Conservation (phyloP, 169 alveolate genomes). For the Cryptosporidium ubiquitum region DNA sequence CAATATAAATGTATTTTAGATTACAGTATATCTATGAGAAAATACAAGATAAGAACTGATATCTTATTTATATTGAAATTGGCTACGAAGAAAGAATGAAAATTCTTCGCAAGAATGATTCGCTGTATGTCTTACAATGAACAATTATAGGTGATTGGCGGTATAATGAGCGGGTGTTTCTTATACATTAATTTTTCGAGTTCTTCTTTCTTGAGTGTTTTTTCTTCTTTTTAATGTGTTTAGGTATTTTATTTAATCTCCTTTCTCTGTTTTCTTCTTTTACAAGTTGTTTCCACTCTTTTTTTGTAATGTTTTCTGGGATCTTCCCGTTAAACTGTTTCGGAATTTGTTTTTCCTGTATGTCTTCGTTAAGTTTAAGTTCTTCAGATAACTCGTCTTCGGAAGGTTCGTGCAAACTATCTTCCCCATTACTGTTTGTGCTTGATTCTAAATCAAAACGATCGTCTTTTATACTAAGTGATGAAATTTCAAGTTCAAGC, state of each 20-base stretch:
- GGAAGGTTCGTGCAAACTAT: background rate
- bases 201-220: constrained; percentile 72
- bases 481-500: background rate
- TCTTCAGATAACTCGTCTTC: background rate
- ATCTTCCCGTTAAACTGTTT: constrained; percentile 80
- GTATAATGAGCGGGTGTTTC: background rate
- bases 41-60: background rate
- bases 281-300: constrained; percentile 87
- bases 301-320: constrained; percentile 84
- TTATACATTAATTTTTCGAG: constrained; percentile 23
- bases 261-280: constrained; percentile 84
- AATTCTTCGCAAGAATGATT: background rate
- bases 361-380: background rate
- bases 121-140: background rate
- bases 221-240: constrained; percentile 84
- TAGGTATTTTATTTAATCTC: constrained; percentile 84
- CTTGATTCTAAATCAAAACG: background rate
- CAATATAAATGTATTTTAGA: constrained; percentile 9
- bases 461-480: background rate
- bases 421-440: background rate
- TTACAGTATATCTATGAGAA: background rate
- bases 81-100: constrained; percentile 25
- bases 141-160: background rate
- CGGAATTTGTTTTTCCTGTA: background rate
- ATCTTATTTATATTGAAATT: constrained; percentile 36